Evolutionary conservation across 164 flowering plant genomes (phyloP).

Genomic region (Houttuynia cordata): DNA sequence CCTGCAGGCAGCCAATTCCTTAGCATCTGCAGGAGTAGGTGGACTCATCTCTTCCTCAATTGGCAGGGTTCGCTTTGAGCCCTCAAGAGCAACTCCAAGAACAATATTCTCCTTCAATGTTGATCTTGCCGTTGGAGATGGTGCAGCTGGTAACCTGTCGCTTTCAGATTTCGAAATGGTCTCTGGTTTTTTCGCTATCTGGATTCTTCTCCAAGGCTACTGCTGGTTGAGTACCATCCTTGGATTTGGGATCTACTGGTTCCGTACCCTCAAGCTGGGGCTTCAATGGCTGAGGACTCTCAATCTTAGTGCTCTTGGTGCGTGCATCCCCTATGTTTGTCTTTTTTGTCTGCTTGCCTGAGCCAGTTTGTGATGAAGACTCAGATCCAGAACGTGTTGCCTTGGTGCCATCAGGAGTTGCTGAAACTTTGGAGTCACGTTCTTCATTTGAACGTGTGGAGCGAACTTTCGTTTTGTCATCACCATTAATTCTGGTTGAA

Average conservation of each 20-base stretch:
- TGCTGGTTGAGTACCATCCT: slow-evolving; percentile 4
- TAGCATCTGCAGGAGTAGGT: slow-evolving; percentile 26
- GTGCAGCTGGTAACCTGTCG: slow-evolving; percentile 6
- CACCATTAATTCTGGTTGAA: slow-evolving; percentile 34
- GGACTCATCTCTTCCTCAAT: slow-evolving; percentile 55
- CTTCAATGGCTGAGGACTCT: slow-evolving; percentile 9
- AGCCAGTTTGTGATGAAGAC: slow-evolving; percentile 8
- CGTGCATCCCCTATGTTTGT: slow-evolving; percentile 13
- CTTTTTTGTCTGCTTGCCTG: slow-evolving; percentile 26
- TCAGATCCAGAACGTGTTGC: slow-evolving; percentile 6
- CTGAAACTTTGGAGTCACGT: slow-evolving; percentile 16
- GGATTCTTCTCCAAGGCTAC: slow-evolving; percentile 13
- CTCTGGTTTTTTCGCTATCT: slow-evolving; percentile 8
- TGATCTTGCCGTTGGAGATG: slow-evolving; percentile 11
- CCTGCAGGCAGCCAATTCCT: slow-evolving; percentile 38
- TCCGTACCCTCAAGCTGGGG: slow-evolving; percentile 10
- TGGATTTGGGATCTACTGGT: slow-evolving; percentile 8
- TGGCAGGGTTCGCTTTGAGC: slow-evolving; percentile 70
- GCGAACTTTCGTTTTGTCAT: slow-evolving; percentile 38
- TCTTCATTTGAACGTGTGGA: slow-evolving; percentile 35
- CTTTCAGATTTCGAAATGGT: slow-evolving; percentile 17
- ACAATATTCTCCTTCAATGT: slow-evolving; percentile 59
- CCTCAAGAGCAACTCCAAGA: slow-evolving; percentile 68
- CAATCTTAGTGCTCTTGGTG: slow-evolving; percentile 9
- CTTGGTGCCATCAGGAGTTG: slow-evolving; percentile 4